Evolutionary conservation across 257 asterid genomes (phyloP), one percentile per base, ranked within the genome.

Genomic region (Solanum medicagineum): DNA sequence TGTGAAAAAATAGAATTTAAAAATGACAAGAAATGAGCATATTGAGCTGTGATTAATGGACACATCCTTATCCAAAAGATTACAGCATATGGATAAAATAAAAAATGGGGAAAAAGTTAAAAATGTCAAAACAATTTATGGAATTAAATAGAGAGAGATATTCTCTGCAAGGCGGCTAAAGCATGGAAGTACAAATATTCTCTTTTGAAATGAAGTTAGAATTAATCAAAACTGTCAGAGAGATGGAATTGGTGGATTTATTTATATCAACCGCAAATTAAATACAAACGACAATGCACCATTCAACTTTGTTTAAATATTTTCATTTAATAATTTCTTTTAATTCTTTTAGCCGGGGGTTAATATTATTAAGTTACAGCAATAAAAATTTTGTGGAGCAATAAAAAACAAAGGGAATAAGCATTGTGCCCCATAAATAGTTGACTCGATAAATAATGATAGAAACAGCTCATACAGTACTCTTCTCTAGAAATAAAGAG

Each of bases 371-470:
- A 81, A 73, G 70, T 40, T 80, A 90, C 94, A 91, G 85, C 91
- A 86, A 82, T 51, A 79, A 79, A 29, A 77, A 16, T 6, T 51
- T 77, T 29, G 83, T 77, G 47, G 83, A 77, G 49, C 59, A 82
- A 82, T 44, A 45, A 22, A 82, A 19, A 82, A 62, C 85, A 82
- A 29, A 79, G 47, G 65, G 83, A 79, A 79, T 79, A 79, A 79
- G 83, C 83, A 79, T 79, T 79, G 83, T 79, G 29, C 83, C 83
- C 83, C 83, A 79, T 79, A 53, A 53, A 84, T 74, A 81, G 96
- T 92, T 94, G 98, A 92, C 96, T 90, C 81, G 87, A 81, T 81
- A 85, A 73, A 89, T 69, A 73, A 89, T 69, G 79, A 36, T 69
- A 88, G 80, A 45, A 80, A 86, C 95, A 92, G 93, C 94, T 93